Evolutionary conservation across 768 basidiomycete species (phyloP).

Genomic region (Leccinum obscurum): DNA sequence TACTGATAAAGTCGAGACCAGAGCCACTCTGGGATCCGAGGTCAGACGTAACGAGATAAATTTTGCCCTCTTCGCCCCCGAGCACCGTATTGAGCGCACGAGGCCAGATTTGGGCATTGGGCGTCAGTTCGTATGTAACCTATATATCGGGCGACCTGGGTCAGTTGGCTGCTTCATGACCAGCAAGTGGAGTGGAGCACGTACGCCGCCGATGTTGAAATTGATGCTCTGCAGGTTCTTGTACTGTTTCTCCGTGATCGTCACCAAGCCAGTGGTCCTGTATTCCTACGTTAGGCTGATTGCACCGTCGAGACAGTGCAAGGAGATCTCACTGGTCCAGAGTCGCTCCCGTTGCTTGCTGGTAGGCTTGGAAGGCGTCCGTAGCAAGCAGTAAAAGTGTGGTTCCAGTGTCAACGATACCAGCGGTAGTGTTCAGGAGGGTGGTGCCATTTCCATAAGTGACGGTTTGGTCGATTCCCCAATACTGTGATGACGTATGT

Average conservation of each 20-base stretch:
- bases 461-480: constrained; percentile 46
- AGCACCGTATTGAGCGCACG: constrained; percentile 55
- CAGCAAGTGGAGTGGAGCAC: not conserved
- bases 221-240: constrained; percentile 48
- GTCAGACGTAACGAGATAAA: constrained; percentile 60
- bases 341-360: constrained; percentile 51
- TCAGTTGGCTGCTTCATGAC: not conserved
- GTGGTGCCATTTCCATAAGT: constrained; percentile 36
- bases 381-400: constrained; percentile 57
- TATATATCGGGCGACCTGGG: constrained; percentile 17
- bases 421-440: constrained; percentile 39
- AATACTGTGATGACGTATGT: constrained; percentile 33
- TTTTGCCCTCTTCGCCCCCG: constrained; percentile 49
- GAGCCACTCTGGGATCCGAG: constrained; percentile 49
- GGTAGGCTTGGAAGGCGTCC: constrained; percentile 58
- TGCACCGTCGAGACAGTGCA: too few relatives aligned
- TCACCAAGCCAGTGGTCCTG: constrained; percentile 57
- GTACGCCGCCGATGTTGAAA: constrained; percentile 51
- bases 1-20: constrained; percentile 68
- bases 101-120: constrained; percentile 74
- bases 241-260: constrained; percentile 50
- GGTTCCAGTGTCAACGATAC: constrained; percentile 56
- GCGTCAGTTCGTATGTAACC: constrained; percentile 53
- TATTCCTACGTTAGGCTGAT: not conserved
- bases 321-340: constrained; percentile 43